A percentile compares a stretch with the other conserved stretches of the same genome.
These are phyloP conservation scores for Globisporangium yorkense DNA, from an alignment of 352 stramenopile genomes.

Conservation along the genomic window DNA sequence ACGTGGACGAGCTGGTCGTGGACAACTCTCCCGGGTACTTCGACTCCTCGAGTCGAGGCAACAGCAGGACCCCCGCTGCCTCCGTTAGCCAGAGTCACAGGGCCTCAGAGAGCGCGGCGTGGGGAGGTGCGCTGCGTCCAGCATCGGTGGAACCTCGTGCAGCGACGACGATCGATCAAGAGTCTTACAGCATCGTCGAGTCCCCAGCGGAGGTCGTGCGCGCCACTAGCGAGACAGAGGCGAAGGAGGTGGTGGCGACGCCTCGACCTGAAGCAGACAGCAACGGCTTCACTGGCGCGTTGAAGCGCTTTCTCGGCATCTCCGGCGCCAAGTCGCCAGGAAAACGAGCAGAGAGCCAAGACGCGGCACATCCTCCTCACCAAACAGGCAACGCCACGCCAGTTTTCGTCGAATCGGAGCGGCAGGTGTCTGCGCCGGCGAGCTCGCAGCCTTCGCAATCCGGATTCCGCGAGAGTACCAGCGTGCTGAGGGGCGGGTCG, in stretches of 20 bases:
- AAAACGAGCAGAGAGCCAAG: not conserved
- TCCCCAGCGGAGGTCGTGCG: constrained; percentile 10
- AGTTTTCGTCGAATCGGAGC: not conserved
- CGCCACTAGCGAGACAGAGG: not conserved
- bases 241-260: not conserved
- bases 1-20: constrained; percentile 48
- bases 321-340: constrained; percentile 16
- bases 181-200: constrained; percentile 58
- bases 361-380: not conserved
- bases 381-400: not conserved
- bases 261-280: constrained; percentile 5
- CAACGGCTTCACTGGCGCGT: constrained; percentile 34
- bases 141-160: constrained; percentile 9
- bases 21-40: constrained; percentile 61
- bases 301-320: constrained; percentile 72
- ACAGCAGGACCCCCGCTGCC: constrained; percentile 3
- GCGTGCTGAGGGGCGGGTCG: constrained; percentile 2
- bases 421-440: constrained; percentile 1
- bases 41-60: constrained; percentile 15
- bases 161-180: constrained; percentile 20
- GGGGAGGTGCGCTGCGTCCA: constrained; percentile 10
- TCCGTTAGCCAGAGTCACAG: constrained; percentile 12
- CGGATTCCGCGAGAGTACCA: not conserved
- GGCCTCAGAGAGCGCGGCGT: constrained; percentile 18
- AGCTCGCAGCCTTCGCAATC: not conserved